phyloP scores from a whole-genome alignment of 768 basidiomycete genomes.

The Mycena pura region DNA sequence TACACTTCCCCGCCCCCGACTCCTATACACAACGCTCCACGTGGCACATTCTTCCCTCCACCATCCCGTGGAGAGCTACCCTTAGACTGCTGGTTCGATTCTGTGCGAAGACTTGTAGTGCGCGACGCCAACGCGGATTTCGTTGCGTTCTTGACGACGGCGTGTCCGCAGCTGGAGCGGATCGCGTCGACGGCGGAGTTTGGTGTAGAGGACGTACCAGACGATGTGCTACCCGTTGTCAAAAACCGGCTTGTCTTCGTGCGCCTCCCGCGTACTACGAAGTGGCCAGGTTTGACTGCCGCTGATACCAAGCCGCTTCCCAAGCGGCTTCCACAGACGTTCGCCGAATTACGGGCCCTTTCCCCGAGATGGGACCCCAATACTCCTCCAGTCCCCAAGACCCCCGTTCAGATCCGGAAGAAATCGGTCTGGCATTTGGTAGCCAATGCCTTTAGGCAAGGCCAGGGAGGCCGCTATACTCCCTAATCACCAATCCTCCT shows the following conservation, averaged over 20 bases:
- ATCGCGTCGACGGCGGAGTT: neutral
- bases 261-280: neutral
- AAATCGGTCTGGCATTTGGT: too few relatives aligned
- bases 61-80: neutral
- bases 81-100: neutral
- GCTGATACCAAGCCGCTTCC: neutral
- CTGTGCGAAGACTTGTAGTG: neutral
- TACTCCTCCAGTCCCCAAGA: too few relatives aligned
- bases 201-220: neutral
- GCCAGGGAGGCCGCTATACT: too few relatives aligned
- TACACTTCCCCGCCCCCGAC: slow-evolving; percentile 1
- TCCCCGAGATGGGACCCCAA: too few relatives aligned
- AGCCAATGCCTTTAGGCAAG: too few relatives aligned
- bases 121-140: neutral
- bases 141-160: neutral
- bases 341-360: too few relatives aligned
- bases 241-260: neutral
- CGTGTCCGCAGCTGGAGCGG: neutral
- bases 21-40: neutral
- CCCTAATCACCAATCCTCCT: too few relatives aligned
- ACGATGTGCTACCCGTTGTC: neutral
- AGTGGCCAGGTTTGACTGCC: neutral
- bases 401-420: too few relatives aligned
- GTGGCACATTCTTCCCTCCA: neutral
- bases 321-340: too few relatives aligned